phyloP scores from a whole-genome alignment of 106 monocot genomes.

The Phalaenopsis equestris region DNA sequence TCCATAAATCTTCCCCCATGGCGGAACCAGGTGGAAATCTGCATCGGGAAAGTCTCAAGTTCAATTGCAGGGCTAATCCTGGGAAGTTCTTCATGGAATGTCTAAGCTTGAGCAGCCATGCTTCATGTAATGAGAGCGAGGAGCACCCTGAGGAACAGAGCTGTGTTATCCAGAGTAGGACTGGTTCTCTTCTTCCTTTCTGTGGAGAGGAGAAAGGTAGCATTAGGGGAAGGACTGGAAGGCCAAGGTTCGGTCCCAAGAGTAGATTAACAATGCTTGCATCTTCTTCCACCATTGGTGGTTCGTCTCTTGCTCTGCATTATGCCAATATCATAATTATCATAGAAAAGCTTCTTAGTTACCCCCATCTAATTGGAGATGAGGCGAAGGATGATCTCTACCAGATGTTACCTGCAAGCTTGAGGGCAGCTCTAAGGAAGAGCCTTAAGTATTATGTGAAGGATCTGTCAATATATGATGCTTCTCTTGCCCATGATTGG shows the following conservation, averaged over 20 bases:
- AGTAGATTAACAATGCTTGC: slow-evolving; percentile 47
- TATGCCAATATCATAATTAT: slow-evolving; percentile 85
- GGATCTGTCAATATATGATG: slow-evolving; percentile 80
- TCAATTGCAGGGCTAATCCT: slow-evolving; percentile 52
- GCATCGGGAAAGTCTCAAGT: slow-evolving; percentile 16
- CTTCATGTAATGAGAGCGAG: slow-evolving; percentile 20
- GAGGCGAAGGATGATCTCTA: slow-evolving; percentile 90
- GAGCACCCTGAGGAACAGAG: slow-evolving; percentile 28
- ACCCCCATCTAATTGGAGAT: slow-evolving; percentile 81
- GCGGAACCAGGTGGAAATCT: slow-evolving; percentile 5
- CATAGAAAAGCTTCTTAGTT: slow-evolving; percentile 80
- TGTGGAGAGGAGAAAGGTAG: slow-evolving; percentile 18
- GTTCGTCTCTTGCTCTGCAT: slow-evolving; percentile 69
- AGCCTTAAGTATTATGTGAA: slow-evolving; percentile 62
- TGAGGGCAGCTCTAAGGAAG: slow-evolving; percentile 43
- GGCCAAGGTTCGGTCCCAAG: slow-evolving; percentile 38
- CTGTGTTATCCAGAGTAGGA: slow-evolving; percentile 1
- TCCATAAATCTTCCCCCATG: not conserved
- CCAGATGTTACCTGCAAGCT: slow-evolving; percentile 75
- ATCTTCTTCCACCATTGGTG: slow-evolving; percentile 64
- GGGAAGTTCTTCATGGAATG: slow-evolving; percentile 69
- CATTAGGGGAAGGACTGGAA: slow-evolving; percentile 12
- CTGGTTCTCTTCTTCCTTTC: slow-evolving; percentile 15
- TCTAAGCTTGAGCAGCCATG: slow-evolving; percentile 50
- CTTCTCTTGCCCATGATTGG: slow-evolving; percentile 86